phyloP scores from a whole-genome alignment of 768 basidiomycete genomes.

The Pleurotus salmoneostramineus region DNA sequence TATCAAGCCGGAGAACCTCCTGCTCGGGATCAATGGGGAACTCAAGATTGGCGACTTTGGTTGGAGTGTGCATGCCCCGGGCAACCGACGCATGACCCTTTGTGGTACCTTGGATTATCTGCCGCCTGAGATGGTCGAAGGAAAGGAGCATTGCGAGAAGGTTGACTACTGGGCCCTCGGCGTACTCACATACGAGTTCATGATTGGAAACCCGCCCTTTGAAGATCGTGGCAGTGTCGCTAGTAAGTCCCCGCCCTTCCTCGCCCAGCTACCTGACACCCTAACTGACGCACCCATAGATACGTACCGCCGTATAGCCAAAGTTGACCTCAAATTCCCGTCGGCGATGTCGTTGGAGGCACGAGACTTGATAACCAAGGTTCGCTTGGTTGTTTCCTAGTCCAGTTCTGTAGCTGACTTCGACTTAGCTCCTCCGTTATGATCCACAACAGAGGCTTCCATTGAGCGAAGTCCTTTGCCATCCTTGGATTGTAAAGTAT shows the following conservation, averaged over 20 bases:
- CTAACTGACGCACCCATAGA: constrained; percentile 36
- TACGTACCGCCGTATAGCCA: constrained; percentile 86
- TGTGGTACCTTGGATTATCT: constrained; percentile 97
- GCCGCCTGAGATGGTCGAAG: constrained; percentile 98
- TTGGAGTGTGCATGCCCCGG: constrained; percentile 96
- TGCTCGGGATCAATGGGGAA: constrained; percentile 93
- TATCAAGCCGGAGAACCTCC: constrained; percentile 97
- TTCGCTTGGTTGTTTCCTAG: constrained; percentile 19
- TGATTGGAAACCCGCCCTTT: constrained; percentile 76
- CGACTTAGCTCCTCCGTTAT: constrained; percentile 74
- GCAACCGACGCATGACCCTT: constrained; percentile 83
- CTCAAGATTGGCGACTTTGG: constrained; percentile 99
- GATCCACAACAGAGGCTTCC: constrained; percentile 76
- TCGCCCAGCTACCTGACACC: background rate
- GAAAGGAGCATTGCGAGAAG: constrained; percentile 80
- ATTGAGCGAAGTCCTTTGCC: constrained; percentile 67
- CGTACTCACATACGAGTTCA: constrained; percentile 94
- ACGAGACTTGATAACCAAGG: constrained; percentile 60
- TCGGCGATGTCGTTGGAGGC: constrained; percentile 56
- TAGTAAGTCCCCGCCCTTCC: constrained; percentile 40
- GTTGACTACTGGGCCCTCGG: constrained; percentile 98
- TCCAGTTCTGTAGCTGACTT: no score
- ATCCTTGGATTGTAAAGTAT: constrained; percentile 84
- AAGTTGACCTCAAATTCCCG: constrained; percentile 77
- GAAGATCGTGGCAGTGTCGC: constrained; percentile 79